These are phyloP conservation scores for Zoysia japonica DNA, from an alignment of 176 grass and related monocot genomes.

Conservation along the genomic window DNA sequence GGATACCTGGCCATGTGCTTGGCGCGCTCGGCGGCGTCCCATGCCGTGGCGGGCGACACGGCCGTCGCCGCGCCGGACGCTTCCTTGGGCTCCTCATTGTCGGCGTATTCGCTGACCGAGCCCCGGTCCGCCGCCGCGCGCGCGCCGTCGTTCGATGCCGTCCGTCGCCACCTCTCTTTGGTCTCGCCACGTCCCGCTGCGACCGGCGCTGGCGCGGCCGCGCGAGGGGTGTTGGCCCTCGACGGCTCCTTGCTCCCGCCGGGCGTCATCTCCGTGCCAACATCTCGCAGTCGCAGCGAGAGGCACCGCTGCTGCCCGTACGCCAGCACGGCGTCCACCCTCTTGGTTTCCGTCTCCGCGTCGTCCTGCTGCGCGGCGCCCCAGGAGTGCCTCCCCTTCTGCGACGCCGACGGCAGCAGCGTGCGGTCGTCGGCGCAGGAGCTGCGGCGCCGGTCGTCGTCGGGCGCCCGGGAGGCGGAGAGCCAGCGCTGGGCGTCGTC, in stretches of 20 bases:
- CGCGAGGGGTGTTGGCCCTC: slow-evolving; percentile 63
- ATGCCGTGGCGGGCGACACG: slow-evolving; percentile 63
- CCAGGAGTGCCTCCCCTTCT: slow-evolving; percentile 57
- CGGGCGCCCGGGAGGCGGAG: slow-evolving; percentile 34
- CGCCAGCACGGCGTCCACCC: slow-evolving; percentile 50
- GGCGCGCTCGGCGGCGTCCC: slow-evolving; percentile 78
- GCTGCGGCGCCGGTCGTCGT: slow-evolving; percentile 46
- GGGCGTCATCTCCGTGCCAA: slow-evolving; percentile 90
- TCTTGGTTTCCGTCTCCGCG: slow-evolving; percentile 59
- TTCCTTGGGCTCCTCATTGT: not conserved
- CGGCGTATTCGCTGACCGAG: not conserved
- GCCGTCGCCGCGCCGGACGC: slow-evolving; percentile 18
- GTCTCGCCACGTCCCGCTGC: not conserved
- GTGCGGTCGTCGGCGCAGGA: slow-evolving; percentile 59
- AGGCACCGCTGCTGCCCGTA: slow-evolving; percentile 31
- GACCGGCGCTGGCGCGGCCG: not conserved
- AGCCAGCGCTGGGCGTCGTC: slow-evolving; percentile 93
- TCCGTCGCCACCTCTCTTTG: not conserved
- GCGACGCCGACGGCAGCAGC: slow-evolving; percentile 50
- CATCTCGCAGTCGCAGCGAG: slow-evolving; percentile 63
- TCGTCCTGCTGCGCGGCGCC: slow-evolving; percentile 28
- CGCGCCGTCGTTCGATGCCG: not conserved
- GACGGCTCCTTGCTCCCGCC: slow-evolving; percentile 81
- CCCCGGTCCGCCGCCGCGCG: not conserved
- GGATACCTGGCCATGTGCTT: slow-evolving; percentile 80